Percentiles rank a stretch among this genome's conserved stretches.
phyloP scores from a whole-genome alignment of 306 rosid species.

The Sicyos baderoa region DNA sequence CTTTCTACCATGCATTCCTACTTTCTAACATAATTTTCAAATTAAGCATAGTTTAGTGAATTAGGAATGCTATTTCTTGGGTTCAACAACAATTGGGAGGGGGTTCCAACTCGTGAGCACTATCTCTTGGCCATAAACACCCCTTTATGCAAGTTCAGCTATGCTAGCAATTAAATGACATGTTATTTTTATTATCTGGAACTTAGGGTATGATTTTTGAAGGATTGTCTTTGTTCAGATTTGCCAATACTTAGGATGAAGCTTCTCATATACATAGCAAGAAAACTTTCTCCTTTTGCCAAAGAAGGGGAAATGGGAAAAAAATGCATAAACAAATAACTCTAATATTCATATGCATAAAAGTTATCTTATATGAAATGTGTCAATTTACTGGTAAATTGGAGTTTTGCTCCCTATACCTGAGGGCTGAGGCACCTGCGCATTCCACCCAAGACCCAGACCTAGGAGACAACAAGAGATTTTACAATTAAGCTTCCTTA shows the following conservation, averaged over 20 bases:
- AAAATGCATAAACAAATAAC: not conserved
- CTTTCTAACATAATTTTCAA: not conserved
- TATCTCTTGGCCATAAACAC: too few species aligned
- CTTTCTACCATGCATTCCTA: not conserved
- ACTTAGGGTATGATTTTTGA: not conserved
- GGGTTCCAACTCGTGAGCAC: too few species aligned
- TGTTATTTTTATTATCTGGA: too few species aligned
- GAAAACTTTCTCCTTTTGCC: not conserved
- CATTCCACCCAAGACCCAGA: too few species aligned
- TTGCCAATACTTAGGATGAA: not conserved
- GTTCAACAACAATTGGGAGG: too few species aligned
- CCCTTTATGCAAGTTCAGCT: too few species aligned
- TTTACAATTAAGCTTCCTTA: too few species aligned
- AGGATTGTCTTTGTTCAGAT: not conserved
- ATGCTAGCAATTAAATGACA: too few species aligned
- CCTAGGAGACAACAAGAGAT: too few species aligned
- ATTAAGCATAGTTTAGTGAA: not conserved
- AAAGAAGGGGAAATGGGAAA: not conserved
- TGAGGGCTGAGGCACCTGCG: too few species aligned
- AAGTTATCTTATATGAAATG: not conserved
- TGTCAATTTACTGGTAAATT: not conserved
- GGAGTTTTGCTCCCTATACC: too few species aligned
- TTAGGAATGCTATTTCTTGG: not conserved
- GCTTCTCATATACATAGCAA: not conserved
- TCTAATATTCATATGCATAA: not conserved